These are phyloP conservation scores for Avena sativa DNA, from an alignment of 176 grass and related monocot species.

Conservation along the genomic window DNA sequence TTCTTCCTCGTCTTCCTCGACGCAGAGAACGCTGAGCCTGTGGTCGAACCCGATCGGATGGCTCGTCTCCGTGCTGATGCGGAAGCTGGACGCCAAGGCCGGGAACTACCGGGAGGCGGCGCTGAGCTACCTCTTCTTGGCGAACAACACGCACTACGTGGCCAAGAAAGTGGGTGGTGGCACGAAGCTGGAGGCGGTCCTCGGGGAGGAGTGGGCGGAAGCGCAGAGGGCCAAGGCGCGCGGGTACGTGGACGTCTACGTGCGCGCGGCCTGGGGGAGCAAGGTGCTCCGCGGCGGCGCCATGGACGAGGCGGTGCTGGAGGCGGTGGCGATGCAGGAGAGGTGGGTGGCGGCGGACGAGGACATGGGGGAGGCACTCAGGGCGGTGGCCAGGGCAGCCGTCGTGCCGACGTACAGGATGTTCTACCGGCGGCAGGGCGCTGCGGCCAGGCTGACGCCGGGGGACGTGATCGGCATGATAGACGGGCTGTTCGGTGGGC, in stretches of 20 bases:
- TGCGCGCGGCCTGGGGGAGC: constrained; percentile 52
- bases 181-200: constrained; percentile 24
- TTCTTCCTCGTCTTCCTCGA: background rate
- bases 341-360: constrained; percentile 63
- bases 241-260: constrained; percentile 52
- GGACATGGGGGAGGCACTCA: constrained; percentile 36
- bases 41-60: constrained; percentile 38
- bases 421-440: constrained; percentile 55
- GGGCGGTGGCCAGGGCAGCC: constrained; percentile 44
- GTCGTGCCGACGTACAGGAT: constrained; percentile 59
- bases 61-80: constrained; percentile 56
- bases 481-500: constrained; percentile 34
- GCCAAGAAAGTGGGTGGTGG: constrained; percentile 55
- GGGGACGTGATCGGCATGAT: constrained; percentile 54
- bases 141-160: constrained; percentile 78
- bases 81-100: constrained; percentile 76
- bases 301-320: constrained; percentile 46
- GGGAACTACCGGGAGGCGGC: constrained; percentile 52
- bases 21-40: background rate
- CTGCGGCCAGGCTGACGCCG: constrained; percentile 35
- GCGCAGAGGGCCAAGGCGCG: constrained; percentile 52
- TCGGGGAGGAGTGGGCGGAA: constrained; percentile 61
- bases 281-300: constrained; percentile 2
- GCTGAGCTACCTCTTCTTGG: constrained; percentile 71
- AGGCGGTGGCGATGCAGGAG: constrained; percentile 46